phyloP scores from a whole-genome alignment of 2,329 filamentous ascomycete genomes.

The Lojkania enalia region DNA sequence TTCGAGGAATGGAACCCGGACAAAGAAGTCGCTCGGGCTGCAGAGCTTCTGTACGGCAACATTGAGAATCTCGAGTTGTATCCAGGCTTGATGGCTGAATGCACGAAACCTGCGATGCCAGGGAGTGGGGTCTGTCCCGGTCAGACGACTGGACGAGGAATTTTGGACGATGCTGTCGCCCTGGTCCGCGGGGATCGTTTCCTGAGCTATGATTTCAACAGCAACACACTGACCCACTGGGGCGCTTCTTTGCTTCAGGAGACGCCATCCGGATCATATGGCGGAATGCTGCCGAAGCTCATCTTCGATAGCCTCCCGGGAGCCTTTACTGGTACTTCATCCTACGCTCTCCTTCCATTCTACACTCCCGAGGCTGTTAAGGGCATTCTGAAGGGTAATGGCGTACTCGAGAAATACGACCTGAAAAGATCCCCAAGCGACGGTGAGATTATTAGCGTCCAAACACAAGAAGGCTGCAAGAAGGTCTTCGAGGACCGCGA shows the following conservation, averaged over 20 bases:
- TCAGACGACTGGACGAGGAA: constrained; percentile 64
- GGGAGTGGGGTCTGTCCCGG: constrained; percentile 74
- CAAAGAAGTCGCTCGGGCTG: constrained; percentile 46
- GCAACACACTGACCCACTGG: constrained; percentile 50
- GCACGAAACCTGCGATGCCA: constrained; percentile 67
- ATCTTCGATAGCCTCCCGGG: constrained; percentile 53
- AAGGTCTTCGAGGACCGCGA: constrained; percentile 55
- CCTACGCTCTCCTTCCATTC: constrained; percentile 55
- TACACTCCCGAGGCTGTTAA: constrained; percentile 55
- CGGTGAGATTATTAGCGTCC: constrained; percentile 50
- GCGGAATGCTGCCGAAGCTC: constrained; percentile 49
- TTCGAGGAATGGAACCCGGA: constrained; percentile 77
- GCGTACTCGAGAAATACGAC: constrained; percentile 52
- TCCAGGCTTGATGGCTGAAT: constrained; percentile 72
- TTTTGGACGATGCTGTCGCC: constrained; percentile 54
- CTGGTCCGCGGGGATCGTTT: constrained; percentile 29
- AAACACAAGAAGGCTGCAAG: constrained; percentile 56
- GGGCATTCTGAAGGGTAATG: constrained; percentile 53
- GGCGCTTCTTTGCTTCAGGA: constrained; percentile 51
- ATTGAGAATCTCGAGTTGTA: constrained; percentile 63
- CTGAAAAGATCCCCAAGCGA: constrained; percentile 47
- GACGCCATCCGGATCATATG: constrained; percentile 44
- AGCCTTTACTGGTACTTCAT: constrained; percentile 54
- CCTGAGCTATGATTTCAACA: constrained; percentile 31
- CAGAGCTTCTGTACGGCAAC: constrained; percentile 56